phyloP scores from a whole-genome alignment of 371 early-diverging fungal species.

The Lichtheimia hyalospora region DNA sequence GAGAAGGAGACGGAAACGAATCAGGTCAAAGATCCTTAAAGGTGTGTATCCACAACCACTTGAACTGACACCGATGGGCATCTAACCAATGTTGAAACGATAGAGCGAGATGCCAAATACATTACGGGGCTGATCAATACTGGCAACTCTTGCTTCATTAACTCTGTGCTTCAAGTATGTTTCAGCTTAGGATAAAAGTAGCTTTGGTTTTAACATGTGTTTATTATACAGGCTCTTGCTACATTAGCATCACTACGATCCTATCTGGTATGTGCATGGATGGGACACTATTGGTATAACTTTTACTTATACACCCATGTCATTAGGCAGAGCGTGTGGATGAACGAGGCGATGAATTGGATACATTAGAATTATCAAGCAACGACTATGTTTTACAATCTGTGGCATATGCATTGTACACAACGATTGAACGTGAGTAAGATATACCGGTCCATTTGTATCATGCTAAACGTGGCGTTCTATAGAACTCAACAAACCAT shows the following conservation, averaged over 20 bases:
- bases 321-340: constrained; percentile 51
- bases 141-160: constrained; percentile 92
- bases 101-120: constrained; percentile 48
- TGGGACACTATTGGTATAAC: neutral
- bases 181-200: neutral
- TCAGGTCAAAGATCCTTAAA: constrained; percentile 37
- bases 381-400: constrained; percentile 46
- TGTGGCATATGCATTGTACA: constrained; percentile 52
- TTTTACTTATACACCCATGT: neutral
- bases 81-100: neutral
- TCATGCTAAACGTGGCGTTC: neutral
- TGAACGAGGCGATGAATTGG: constrained; percentile 50
- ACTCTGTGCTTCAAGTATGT: constrained; percentile 79
- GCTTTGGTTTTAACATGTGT: neutral
- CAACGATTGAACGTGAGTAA: constrained; percentile 46
- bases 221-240: constrained; percentile 48
- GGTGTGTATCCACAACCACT: constrained; percentile 13
- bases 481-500: constrained; percentile 36
- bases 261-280: constrained; percentile 37
- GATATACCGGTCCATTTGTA: neutral
- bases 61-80: neutral
- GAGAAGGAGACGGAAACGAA: constrained; percentile 38
- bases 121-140: constrained; percentile 76
- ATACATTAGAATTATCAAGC: constrained; percentile 21
- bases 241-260: constrained; percentile 49